phyloP scores from a whole-genome alignment of 495 filamentous ascomycete genomes.

The Penicillium silybi region DNA sequence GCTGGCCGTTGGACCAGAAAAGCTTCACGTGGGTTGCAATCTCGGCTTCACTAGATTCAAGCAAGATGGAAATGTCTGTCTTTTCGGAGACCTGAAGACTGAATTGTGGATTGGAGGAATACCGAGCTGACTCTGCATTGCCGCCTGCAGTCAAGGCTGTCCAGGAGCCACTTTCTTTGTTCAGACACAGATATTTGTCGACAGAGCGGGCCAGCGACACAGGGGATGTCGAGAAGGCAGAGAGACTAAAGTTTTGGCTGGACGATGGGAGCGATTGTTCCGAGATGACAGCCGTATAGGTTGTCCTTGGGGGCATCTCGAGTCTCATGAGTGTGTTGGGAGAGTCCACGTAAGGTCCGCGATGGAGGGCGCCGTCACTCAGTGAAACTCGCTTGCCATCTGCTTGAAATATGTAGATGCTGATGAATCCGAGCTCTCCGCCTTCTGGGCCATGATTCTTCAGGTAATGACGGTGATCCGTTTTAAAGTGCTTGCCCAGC shows the following conservation, averaged over 20 bases:
- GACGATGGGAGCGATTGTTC: constrained; percentile 69
- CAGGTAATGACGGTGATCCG: constrained; percentile 16
- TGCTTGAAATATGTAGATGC: constrained; percentile 72
- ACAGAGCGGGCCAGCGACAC: constrained; percentile 57
- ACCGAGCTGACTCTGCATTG: constrained; percentile 68
- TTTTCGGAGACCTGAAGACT: constrained; percentile 52
- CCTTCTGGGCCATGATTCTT: constrained; percentile 19
- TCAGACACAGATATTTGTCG: constrained; percentile 53
- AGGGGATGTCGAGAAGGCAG: constrained; percentile 63
- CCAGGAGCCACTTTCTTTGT: constrained; percentile 61
- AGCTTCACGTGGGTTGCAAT: constrained; percentile 81
- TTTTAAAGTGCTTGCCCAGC: constrained; percentile 74
- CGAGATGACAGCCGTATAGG: constrained; percentile 75
- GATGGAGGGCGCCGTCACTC: constrained; percentile 60
- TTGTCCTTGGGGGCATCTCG: constrained; percentile 52
- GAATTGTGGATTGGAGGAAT: constrained; percentile 84
- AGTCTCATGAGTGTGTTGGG: constrained; percentile 84
- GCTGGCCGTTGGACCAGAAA: constrained; percentile 68
- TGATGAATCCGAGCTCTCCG: constrained; percentile 68
- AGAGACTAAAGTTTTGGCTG: constrained; percentile 77
- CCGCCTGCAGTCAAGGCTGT: constrained; percentile 77
- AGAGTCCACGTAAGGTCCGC: constrained; percentile 85
- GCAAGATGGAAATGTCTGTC: constrained; percentile 63
- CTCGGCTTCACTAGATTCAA: constrained; percentile 66
- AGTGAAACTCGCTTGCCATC: constrained; percentile 71